Evolutionary conservation across 139 green algal genomes (phyloP).

Genomic region (Chlorella sorokiniana): DNA sequence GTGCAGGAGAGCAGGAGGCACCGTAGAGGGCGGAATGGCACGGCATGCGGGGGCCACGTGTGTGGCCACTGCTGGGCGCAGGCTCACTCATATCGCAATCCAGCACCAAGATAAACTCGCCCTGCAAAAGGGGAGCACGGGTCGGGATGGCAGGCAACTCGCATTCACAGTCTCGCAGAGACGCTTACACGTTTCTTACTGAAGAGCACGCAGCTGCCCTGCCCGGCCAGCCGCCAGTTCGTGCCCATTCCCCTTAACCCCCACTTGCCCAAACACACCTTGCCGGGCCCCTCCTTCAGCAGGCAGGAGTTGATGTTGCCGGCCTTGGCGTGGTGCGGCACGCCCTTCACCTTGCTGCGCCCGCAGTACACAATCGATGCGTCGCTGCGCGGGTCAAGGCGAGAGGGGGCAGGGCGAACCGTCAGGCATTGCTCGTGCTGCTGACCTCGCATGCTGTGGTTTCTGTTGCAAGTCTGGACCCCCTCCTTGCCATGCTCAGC

Average conservation of each 20-base stretch:
- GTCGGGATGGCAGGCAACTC: not conserved
- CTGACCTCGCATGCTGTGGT: not conserved
- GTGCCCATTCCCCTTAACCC: too few species aligned
- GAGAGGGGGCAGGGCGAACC: not conserved
- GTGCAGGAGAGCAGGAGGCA: not conserved
- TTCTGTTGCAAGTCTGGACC: not conserved
- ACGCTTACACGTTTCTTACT: not conserved
- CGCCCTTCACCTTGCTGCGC: conserved; percentile 19
- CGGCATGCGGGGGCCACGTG: not conserved
- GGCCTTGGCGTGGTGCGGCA: conserved; percentile 40
- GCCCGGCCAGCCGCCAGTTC: too few species aligned
- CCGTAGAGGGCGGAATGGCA: not conserved
- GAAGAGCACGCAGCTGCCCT: not conserved
- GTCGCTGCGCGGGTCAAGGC: not conserved
- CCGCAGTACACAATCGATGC: conserved; percentile 18
- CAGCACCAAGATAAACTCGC: conserved; percentile 33
- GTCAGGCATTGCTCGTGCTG: not conserved
- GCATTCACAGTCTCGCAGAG: not conserved
- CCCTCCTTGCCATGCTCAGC: not conserved
- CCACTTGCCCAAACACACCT: not conserved
- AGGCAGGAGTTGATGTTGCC: conserved; percentile 47
- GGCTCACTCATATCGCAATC: conserved; percentile 42
- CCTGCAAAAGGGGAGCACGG: not conserved
- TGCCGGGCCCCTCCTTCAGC: conserved; percentile 6
- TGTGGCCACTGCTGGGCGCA: not conserved